Percentiles rank a stretch among this genome's conserved stretches.
Conservation (phyloP, 352 stramenopile genomes). For the Albugo laibachii region DNA sequence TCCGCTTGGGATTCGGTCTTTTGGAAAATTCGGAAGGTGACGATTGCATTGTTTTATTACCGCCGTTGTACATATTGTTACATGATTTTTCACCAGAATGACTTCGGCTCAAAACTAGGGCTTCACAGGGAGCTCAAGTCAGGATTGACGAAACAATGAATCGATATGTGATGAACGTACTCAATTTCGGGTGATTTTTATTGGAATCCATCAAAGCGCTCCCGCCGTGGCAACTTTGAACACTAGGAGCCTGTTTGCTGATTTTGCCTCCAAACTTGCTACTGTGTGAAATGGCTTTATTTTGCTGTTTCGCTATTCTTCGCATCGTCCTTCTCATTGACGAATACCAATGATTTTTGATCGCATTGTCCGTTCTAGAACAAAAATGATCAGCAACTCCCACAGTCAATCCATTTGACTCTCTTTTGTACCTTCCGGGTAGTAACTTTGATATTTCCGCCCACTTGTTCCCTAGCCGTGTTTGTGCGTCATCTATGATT, state of each 20-base stretch:
- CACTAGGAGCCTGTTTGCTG: no score
- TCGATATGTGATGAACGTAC: no score
- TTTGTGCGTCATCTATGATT: slow-evolving; percentile 80
- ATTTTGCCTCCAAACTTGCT: no score
- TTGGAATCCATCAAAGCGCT: no score
- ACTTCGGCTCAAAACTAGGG: no score
- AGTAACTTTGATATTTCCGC: slow-evolving; percentile 95
- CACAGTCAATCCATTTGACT: neutral
- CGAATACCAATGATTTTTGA: slow-evolving; percentile 85
- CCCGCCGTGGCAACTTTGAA: no score
- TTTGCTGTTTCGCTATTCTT: slow-evolving; percentile 73
- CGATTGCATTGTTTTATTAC: no score
- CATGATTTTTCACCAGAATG: no score
- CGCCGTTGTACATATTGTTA: no score
- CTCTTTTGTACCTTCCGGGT: slow-evolving; percentile 47
- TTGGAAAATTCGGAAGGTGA: slow-evolving; percentile 9
- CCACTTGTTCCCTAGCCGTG: slow-evolving; percentile 92
- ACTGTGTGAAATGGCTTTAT: slow-evolving; percentile 30
- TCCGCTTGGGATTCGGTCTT: slow-evolving; percentile 50
- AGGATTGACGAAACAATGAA: no score
- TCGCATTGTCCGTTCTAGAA: slow-evolving; percentile 66
- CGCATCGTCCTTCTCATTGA: slow-evolving; percentile 82
- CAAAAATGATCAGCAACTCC: neutral
- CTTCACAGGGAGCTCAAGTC: no score
- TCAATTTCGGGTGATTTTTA: no score